Evolutionary conservation across 2,329 filamentous ascomycete species (phyloP), one percentile per base, ranked within the genome.

Genomic region (Sporothrix brunneoviolacea): DNA sequence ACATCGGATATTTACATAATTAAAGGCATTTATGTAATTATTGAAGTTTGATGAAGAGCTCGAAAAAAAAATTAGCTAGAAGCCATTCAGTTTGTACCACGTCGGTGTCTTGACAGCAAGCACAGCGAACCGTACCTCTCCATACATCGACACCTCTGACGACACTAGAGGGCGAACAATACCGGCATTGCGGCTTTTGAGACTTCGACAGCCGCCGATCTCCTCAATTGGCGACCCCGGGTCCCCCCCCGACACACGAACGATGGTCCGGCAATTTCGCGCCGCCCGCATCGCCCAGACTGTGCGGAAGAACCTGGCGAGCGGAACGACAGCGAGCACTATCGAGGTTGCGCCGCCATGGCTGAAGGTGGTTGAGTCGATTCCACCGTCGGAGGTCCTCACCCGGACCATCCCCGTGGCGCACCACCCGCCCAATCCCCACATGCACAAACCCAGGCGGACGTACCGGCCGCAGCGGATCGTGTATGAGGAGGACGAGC

Each of bases 391-490:
- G 58, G 79, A 84, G 64, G 73, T 75, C 36, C 64, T 81, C 53
- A 75, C 75, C 22, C 74, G 82, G 50, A 72, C 74, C 6, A 65
- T 76, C 49, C 71, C 79, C 3, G 63, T 70, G 15, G 70, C 73
- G 50, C 77, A 79, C 60, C 64, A 63, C 42, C 48, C 60, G 22
- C 57, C 59, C 4, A 63, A 69, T 53, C 64, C 65, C n/a, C 80
- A 75, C 60, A 68, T 70, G 46, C 73, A 75, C 64, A 86, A 84
- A 65, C 76, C 85, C 27, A 89, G 82, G 68, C 81, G 83, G 59
- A 71, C 95, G 60, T 97, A 91, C 73, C 81, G 83, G 60, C 93
- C 93, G 2, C 79, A 90, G 57, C 70, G 74, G 52, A 83, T 98
- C 56, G 72, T 71, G 48, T 96, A 93, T 65, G 80, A 86, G 54